Percentiles rank a stretch among this genome's conserved stretches.
These are phyloP conservation scores for Sarcomyxa edulis DNA, from an alignment of 768 basidiomycete species.

Conservation along the genomic window DNA sequence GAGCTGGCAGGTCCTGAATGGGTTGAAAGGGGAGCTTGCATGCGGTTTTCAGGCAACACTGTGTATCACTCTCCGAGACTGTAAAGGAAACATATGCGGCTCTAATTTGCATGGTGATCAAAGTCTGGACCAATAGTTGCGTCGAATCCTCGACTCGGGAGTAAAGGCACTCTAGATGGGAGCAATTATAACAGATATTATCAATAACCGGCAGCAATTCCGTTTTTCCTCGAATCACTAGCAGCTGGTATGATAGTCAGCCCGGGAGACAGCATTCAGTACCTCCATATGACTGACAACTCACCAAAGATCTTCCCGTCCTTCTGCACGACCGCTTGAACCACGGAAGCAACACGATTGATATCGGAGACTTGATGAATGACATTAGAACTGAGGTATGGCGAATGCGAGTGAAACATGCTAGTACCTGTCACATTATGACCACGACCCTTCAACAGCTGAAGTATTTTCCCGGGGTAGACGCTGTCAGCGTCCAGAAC, in stretches of 20 bases:
- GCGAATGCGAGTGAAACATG: not conserved
- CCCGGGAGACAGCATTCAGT: conserved; percentile 4
- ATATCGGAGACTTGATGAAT: conserved; percentile 49
- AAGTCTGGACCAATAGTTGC: too few relatives aligned
- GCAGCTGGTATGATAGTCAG: conserved; percentile 45
- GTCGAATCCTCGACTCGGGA: too few relatives aligned
- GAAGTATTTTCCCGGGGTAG: conserved; percentile 52
- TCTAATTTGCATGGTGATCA: too few relatives aligned
- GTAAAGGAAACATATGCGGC: too few relatives aligned
- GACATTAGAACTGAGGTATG: conserved; percentile 2
- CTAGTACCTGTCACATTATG: conserved; percentile 66
- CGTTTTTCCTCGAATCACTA: conserved; percentile 90
- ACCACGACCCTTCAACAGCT: conserved; percentile 51
- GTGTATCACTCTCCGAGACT: too few relatives aligned
- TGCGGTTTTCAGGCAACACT: too few relatives aligned
- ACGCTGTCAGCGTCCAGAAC: conserved; percentile 55
- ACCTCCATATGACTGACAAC: conserved; percentile 16
- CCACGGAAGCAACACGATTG: conserved; percentile 67
- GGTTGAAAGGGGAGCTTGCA: too few relatives aligned
- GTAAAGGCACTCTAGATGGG: too few relatives aligned
- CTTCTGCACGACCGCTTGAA: conserved; percentile 57
- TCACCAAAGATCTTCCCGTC: conserved; percentile 61
- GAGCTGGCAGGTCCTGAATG: too few relatives aligned
- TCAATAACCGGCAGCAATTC: conserved; percentile 84
- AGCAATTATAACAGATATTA: too few relatives aligned